phyloP scores from a whole-genome alignment of 495 filamentous ascomycete genomes.

The Tuber umbilicatum region DNA sequence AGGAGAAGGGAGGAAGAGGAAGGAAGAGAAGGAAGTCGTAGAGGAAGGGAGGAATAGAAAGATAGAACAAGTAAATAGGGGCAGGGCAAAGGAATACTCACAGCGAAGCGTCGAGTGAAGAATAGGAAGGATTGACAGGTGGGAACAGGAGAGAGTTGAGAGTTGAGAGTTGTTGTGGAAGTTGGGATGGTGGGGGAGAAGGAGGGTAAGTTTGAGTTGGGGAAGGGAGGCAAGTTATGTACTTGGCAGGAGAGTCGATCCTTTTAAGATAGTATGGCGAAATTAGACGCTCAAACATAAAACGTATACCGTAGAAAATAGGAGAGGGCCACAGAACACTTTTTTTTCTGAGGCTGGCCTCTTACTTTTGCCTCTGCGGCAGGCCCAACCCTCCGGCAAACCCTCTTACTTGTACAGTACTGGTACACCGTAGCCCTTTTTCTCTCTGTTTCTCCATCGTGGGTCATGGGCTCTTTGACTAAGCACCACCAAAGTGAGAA shows the following conservation, averaged over 20 bases:
- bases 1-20: constrained; percentile 28
- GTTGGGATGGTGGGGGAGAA: constrained; percentile 2
- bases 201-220: constrained; percentile 4
- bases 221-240: neutral
- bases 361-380: neutral
- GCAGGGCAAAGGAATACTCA: neutral
- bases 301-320: no score
- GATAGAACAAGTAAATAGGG: neutral
- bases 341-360: neutral
- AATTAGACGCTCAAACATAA: neutral
- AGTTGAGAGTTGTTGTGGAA: neutral
- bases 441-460: neutral
- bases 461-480: neutral
- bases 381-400: neutral
- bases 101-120: neutral
- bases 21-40: constrained; percentile 25
- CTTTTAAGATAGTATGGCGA: neutral
- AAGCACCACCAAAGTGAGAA: neutral
- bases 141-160: neutral
- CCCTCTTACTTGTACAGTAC: neutral
- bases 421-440: neutral
- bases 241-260: neutral
- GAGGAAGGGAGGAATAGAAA: neutral
- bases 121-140: neutral
- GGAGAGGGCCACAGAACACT: neutral